Base-by-base conservation (phyloP, 768 basidiomycete genomes). In the Suillus bovinus region DNA sequence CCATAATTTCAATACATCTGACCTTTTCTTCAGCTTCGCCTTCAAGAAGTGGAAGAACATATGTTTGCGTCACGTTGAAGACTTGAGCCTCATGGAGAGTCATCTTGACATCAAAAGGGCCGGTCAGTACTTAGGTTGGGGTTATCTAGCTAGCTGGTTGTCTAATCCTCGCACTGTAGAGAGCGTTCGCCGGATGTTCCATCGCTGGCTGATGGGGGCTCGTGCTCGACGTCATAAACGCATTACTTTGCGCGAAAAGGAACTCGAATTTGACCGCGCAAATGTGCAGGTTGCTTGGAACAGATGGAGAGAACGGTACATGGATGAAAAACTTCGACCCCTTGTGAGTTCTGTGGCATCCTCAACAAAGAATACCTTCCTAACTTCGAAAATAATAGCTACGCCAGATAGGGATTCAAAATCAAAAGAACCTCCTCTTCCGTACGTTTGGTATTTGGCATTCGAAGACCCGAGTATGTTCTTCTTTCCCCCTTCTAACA, bases 71-170 rank as follows among this genome's bases (percentile, higher is more conserved):
- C 90, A 91, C 69, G 81, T 82, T 2, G 89, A 93, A 70, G 86
- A 88, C 65, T 74, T 88, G 4, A 88, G 85, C 66, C 82, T 95
- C n/a, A 85, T 94, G 83, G 88, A 92, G 69, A 93, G 90, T 69
- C 91, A 92, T 72, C 83, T 87, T 61, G 82, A 89, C 63, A 86
- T 94, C 50, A 92, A 91, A 73, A 83, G 83, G 49, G 91, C 93
- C 81, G 93, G 93, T 86, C 68, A 41, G 75, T 63, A 36, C 41
- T 62, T 58, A 54, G 13, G 11, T n/a, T 50, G 39, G 14, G 20
- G 36, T 38, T 14, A 61, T 60, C 38, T 62, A 44, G 33, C 38
- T 62, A 44, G 33, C 33, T 60, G 61, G 34, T 50, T 16, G 46
- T 24, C 16, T 42, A 17, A 14, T 53, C 14, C 62, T 38, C 66